Evolutionary conservation across 768 basidiomycete genomes (phyloP).

Genomic region (Kwoniella shandongensis): DNA sequence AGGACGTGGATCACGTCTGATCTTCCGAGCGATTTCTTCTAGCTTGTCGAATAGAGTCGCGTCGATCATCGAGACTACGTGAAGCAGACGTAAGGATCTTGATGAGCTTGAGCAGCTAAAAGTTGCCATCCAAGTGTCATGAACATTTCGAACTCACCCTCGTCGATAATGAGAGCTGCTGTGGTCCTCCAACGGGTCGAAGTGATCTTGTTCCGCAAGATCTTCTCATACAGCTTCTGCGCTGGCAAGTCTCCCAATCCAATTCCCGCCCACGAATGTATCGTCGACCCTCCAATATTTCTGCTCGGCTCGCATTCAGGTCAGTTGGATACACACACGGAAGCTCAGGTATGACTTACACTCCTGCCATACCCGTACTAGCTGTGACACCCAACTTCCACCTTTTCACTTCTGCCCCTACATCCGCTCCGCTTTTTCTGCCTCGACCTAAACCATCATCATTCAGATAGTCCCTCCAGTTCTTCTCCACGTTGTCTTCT

Average conservation of each 20-base stretch:
- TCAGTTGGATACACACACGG: background rate
- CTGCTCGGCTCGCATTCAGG: conserved; percentile 9
- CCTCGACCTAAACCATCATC: background rate
- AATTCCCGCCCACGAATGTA: conserved; percentile 46
- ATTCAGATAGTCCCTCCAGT: conserved; percentile 5
- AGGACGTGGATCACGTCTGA: conserved; percentile 38
- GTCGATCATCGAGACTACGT: conserved; percentile 53
- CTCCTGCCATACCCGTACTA: conserved; percentile 82
- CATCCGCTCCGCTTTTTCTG: background rate
- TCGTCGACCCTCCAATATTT: conserved; percentile 40
- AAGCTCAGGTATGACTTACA: conserved; percentile 32
- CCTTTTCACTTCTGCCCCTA: conserved; percentile 2
- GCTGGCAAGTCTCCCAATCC: conserved; percentile 31
- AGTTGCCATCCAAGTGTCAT: background rate
- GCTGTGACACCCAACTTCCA: conserved; percentile 67
- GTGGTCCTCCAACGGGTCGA: conserved; percentile 36
- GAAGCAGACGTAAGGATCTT: background rate
- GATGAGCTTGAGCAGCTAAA: background rate
- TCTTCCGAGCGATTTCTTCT: conserved; percentile 43
- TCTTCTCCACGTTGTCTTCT: conserved; percentile 3
- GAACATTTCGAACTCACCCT: conserved; percentile 35
- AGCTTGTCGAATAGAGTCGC: conserved; percentile 53
- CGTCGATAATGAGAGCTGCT: conserved; percentile 48
- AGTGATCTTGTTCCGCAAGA: conserved; percentile 22
- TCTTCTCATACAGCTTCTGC: conserved; percentile 23